Evolutionary conservation across 345 rosid genomes (phyloP).

Genomic region (Boechera divaricarpa): DNA sequence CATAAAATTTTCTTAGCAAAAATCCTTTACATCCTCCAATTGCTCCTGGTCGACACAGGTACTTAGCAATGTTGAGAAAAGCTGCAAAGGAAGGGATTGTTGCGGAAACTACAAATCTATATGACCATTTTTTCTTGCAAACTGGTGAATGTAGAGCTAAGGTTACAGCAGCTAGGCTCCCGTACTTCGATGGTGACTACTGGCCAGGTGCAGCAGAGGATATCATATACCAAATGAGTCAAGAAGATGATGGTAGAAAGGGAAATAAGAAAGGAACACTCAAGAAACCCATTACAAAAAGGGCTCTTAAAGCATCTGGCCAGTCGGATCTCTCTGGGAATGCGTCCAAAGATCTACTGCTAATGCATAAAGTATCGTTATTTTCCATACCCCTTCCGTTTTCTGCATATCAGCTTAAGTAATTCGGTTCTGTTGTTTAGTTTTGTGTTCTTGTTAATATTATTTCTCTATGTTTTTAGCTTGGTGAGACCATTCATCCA

Average conservation of each 20-base stretch:
- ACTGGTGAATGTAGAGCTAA: conserved; percentile 88
- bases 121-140: conserved; percentile 89
- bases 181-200: conserved; percentile 99
- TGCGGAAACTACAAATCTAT: conserved; percentile 78
- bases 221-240: conserved; percentile 81
- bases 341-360: conserved; percentile 86
- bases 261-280: conserved; percentile 80
- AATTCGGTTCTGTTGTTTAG: background rate
- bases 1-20: background rate
- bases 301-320: conserved; percentile 97
- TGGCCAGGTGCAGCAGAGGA: conserved; percentile 99
- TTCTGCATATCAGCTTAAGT: conserved; percentile 19
- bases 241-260: conserved; percentile 96
- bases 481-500: conserved; percentile 96
- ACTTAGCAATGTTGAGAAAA: conserved; percentile 84
- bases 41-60: conserved; percentile 60
- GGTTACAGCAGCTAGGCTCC: conserved; percentile 98
- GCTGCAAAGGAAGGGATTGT: conserved; percentile 88
- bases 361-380: conserved; percentile 85
- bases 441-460: conserved; percentile 26
- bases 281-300: conserved; percentile 89
- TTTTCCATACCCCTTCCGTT: conserved; percentile 24
- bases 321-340: conserved; percentile 90
- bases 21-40: conserved; percentile 31
- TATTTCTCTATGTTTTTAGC: conserved; percentile 53